Evolutionary conservation across 352 stramenopile species (phyloP), one percentile per base, ranked within the genome.

Genomic region (Pythium brassicae): DNA sequence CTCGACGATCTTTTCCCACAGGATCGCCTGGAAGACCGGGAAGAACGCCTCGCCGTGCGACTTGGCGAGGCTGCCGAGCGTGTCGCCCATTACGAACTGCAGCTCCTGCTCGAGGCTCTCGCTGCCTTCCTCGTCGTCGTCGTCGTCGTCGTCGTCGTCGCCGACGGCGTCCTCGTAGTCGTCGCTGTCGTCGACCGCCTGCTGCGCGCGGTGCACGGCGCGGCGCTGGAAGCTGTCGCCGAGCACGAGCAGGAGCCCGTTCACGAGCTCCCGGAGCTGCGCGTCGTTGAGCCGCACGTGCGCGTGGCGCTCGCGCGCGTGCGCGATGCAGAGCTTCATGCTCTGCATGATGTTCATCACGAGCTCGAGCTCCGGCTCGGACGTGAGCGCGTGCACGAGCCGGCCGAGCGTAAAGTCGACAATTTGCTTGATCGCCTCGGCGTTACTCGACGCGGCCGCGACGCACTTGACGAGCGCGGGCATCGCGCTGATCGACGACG

Each of bases 281-380:
- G 82, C 80, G 17, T 88, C 79, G 53, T 94, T 92, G 15, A 94
- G 63, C 27, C 66, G 55, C 17, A 89, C 61, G 47, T 62, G 61
- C 2, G 70, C 57, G 43, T 88, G 72, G 5, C 66, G 40, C 23
- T 62, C 62, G 2, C 74, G 71, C 4, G 79, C 76, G 57, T 87
- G 58, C 29, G 57, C 57, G 2, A 94, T 65, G 27, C 78, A 91
- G 15, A 72, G 71, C 37, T 79, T 90, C 77, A 94, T 92, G 62
- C 74, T 89, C 63, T 94, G 81, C 76, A 94, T 92, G 58, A 94
- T 91, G 56, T 50, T 89, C 58, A 92, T 71, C 12, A 92, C 82
- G 35, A 94, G 66, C 50, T 94, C 82, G n/a, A 92, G 69, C 23
- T 94, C 84, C 1, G 82, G 82, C 65, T 94, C 84, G 5, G 82